Percentiles rank a stretch among this genome's conserved stretches.
phyloP scores from a whole-genome alignment of 257 asterid species.

The Solanum chaucha region DNA sequence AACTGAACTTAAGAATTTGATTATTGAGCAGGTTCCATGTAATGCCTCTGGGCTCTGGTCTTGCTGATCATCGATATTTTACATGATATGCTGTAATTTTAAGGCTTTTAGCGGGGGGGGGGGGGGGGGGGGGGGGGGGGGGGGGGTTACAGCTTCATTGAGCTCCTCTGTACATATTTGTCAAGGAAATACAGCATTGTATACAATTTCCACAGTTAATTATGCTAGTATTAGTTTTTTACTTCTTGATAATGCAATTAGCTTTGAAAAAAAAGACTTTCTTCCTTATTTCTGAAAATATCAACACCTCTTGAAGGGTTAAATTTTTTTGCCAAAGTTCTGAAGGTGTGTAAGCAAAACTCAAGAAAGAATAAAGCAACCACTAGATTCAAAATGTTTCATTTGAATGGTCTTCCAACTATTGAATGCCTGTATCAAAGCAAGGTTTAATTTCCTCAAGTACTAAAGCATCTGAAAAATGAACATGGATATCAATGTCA shows the following conservation, averaged over 20 bases:
- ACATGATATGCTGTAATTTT: neutral
- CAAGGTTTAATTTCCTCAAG: neutral
- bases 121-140: neutral
- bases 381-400: neutral
- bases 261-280: neutral
- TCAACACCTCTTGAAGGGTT: neutral
- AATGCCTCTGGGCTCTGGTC: neutral
- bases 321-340: neutral
- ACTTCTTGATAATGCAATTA: neutral
- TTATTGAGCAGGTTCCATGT: neutral
- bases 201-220: neutral
- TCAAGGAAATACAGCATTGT: neutral
- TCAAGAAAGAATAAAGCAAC: neutral
- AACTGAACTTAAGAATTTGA: neutral
- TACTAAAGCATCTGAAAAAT: neutral
- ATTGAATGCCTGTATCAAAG: neutral
- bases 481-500: neutral
- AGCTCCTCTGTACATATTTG: neutral
- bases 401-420: neutral
- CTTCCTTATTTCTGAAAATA: neutral
- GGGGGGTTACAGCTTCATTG: neutral
- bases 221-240: neutral
- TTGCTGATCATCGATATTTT: neutral
- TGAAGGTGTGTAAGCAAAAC: neutral
- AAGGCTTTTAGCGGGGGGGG: too few relatives aligned